A percentile compares a stretch with the other conserved stretches of the same genome.
Evolutionary conservation across 2,329 filamentous ascomycete genomes (phyloP).

Genomic region (Zymoseptoria pseudotritici): DNA sequence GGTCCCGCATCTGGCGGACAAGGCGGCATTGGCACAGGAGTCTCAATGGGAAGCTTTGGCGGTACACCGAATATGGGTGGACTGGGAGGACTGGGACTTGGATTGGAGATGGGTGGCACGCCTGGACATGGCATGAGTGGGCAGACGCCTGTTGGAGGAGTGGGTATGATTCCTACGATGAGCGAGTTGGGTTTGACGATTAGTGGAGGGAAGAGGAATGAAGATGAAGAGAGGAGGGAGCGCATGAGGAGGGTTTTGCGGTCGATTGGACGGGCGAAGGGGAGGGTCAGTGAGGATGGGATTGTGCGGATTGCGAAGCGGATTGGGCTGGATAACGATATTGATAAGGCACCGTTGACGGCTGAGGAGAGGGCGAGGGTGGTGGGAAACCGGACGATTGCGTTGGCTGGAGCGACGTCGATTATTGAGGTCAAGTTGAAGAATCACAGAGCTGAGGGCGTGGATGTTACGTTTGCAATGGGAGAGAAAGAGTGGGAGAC

Average conservation of each 20-base stretch:
- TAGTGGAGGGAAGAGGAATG: constrained; percentile 35
- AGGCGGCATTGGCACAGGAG: neutral
- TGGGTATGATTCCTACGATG: constrained; percentile 35
- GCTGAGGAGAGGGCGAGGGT: constrained; percentile 14
- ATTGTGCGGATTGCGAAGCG: constrained; percentile 63
- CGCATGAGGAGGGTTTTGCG: constrained; percentile 56
- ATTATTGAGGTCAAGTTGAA: constrained; percentile 28
- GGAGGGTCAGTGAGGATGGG: constrained; percentile 65
- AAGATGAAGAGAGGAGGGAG: constrained; percentile 47
- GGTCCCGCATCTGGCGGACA: neutral
- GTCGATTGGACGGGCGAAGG: constrained; percentile 59
- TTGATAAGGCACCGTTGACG: constrained; percentile 15
- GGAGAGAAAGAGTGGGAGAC: constrained; percentile 52
- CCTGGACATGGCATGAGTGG: constrained; percentile 33
- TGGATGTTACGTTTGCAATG: constrained; percentile 55
- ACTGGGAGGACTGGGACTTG: constrained; percentile 13
- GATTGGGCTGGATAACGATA: constrained; percentile 51
- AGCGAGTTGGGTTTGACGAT: constrained; percentile 38
- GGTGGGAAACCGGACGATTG: constrained; percentile 29
- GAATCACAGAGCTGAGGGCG: constrained; percentile 39
- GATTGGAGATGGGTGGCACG: constrained; percentile 30
- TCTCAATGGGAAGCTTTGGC: constrained; percentile 17
- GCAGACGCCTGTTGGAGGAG: constrained; percentile 24
- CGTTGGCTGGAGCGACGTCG: constrained; percentile 31
- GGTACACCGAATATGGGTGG: constrained; percentile 16